Evolutionary conservation across 495 filamentous ascomycete genomes (phyloP).

Genomic region (Penicillium pulvis): DNA sequence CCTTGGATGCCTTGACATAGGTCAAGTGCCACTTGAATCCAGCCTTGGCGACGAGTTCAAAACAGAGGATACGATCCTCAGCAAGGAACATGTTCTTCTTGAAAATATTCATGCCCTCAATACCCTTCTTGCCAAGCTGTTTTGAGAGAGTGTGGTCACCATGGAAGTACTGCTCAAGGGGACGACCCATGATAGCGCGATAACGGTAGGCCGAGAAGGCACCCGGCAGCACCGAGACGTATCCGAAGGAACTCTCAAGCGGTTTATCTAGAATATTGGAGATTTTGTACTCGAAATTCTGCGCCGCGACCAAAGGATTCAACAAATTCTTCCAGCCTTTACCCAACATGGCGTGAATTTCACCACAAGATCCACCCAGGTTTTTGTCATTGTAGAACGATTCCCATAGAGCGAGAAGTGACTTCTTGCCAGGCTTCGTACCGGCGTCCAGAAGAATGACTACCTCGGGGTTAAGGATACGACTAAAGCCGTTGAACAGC

Average conservation of each 20-base stretch:
- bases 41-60: conserved; percentile 96
- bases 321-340: conserved; percentile 85
- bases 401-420: conserved; percentile 91
- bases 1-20: conserved; percentile 97
- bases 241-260: conserved; percentile 94
- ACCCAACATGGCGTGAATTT: conserved; percentile 97
- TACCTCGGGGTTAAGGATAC: conserved; percentile 94
- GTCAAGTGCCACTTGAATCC: conserved; percentile 98
- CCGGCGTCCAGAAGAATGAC: conserved; percentile 96
- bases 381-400: conserved; percentile 99
- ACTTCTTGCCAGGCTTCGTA: conserved; percentile 91
- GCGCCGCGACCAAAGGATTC: conserved; percentile 91
- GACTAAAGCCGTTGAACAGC: conserved; percentile 96
- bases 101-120: conserved; percentile 99
- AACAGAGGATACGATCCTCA: conserved; percentile 98
- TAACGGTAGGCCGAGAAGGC: conserved; percentile 98
- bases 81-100: conserved; percentile 99
- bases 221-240: conserved; percentile 94
- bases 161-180: conserved; percentile 98
- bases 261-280: conserved; percentile 98
- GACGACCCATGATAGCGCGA: conserved; percentile 95
- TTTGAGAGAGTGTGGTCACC: conserved; percentile 97
- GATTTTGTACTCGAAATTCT: conserved; percentile 99
- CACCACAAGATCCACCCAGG: conserved; percentile 94
- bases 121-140: conserved; percentile 93